Conservation (phyloP, 177 flowering plant species). For the Vitis hybrid region DNA sequence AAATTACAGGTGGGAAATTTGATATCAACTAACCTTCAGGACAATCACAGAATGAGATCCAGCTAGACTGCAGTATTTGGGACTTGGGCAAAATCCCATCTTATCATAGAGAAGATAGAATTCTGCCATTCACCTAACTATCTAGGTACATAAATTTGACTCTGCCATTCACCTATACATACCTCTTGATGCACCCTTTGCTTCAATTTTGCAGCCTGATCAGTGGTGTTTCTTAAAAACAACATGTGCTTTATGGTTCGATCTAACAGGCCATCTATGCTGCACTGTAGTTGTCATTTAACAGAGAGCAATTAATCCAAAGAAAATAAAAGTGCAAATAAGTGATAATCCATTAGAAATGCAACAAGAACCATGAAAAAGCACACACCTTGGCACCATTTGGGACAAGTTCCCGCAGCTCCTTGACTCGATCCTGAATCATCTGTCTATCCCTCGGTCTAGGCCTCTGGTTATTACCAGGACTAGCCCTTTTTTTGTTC, state of each 20-base stretch:
- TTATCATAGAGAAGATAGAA: too few relatives aligned
- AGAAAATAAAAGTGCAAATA: not conserved
- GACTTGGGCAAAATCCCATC: too few relatives aligned
- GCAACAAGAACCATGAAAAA: not conserved
- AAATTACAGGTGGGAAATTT: too few relatives aligned
- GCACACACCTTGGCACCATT: conserved; percentile 66
- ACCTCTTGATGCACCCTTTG: conserved; percentile 40
- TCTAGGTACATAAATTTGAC: not conserved
- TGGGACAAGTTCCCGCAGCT: conserved; percentile 83
- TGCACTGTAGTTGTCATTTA: conserved; percentile 56
- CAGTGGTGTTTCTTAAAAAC: conserved; percentile 54
- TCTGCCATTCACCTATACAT: not conserved
- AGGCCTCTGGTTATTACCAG: conserved; percentile 44
- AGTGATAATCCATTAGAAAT: not conserved
- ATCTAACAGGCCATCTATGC: conserved; percentile 87
- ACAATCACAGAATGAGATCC: too few relatives aligned
- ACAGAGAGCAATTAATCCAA: not conserved
- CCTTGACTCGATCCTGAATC: conserved; percentile 93
- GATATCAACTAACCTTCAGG: too few relatives aligned
- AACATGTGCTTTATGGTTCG: conserved; percentile 80
- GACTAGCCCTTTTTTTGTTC: conserved; percentile 38
- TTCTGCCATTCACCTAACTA: too few relatives aligned
- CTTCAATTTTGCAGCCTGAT: conserved; percentile 68
- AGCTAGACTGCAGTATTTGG: too few relatives aligned
- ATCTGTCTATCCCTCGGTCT: conserved; percentile 93